phyloP scores from a whole-genome alignment of 257 asterid genomes.

The Primulina tabacum region DNA sequence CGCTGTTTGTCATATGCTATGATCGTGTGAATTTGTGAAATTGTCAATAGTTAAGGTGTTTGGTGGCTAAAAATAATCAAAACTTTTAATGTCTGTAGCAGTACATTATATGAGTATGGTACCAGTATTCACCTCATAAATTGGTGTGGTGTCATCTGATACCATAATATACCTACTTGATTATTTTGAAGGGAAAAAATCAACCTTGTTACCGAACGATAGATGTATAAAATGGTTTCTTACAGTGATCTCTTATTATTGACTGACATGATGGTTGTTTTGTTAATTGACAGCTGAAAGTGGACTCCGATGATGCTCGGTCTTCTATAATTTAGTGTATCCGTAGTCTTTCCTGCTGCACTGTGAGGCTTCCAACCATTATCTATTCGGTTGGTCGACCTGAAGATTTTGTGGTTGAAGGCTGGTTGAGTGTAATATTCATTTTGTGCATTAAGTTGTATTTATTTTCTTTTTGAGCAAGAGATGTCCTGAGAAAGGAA shows the following conservation, averaged over 20 bases:
- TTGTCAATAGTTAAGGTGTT: not conserved
- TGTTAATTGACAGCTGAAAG: constrained; percentile 53
- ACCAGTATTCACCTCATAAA: not conserved
- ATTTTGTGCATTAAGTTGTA: not conserved
- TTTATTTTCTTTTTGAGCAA: not conserved
- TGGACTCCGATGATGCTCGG: constrained; percentile 70
- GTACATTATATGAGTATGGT: not conserved
- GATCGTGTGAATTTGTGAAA: not conserved
- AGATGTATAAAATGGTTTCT: not conserved
- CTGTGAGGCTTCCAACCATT: not conserved
- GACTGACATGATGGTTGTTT: constrained; percentile 7
- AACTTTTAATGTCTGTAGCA: not conserved
- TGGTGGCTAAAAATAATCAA: not conserved
- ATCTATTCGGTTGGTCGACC: not conserved
- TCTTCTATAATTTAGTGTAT: constrained; percentile 37
- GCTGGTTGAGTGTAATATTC: not conserved
- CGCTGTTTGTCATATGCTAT: not conserved
- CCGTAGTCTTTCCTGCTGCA: not conserved
- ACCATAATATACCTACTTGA: not conserved
- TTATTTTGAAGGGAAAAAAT: not conserved
- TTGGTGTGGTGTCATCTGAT: not conserved
- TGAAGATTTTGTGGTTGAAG: not conserved
- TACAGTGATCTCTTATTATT: not conserved
- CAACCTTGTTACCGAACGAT: not conserved
- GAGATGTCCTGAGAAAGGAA: not conserved